phyloP scores from a whole-genome alignment of 2,329 filamentous ascomycete genomes.

The Sporothrix dimorphospora region DNA sequence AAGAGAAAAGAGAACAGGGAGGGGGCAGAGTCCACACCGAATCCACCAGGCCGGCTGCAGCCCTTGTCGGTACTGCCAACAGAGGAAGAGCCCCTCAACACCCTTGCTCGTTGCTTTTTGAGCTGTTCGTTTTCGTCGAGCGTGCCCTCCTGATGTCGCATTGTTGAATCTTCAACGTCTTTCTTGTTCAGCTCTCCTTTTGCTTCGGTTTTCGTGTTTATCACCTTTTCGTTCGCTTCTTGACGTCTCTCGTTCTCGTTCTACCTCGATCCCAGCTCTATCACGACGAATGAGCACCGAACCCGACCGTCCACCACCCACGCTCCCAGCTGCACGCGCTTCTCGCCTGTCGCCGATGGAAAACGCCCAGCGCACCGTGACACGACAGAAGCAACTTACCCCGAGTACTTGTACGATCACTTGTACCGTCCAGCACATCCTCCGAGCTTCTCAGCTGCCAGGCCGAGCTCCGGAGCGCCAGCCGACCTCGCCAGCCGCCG shows the following conservation, averaged over 20 bases:
- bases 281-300: constrained; percentile 2
- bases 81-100: neutral
- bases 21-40: constrained; percentile 14
- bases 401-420: neutral
- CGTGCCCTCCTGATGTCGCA: constrained; percentile 10
- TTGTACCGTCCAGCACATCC: neutral
- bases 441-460: neutral
- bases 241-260: no score
- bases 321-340: neutral
- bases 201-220: neutral
- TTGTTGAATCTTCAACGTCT: constrained; percentile 16
- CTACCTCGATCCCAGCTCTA: no score
- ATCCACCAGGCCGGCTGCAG: constrained; percentile 1
- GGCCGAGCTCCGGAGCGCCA: neutral
- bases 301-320: neutral
- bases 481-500: neutral
- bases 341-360: constrained; percentile 16
- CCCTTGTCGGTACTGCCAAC: neutral
- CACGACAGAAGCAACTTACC: neutral
- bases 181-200: constrained; percentile 16
- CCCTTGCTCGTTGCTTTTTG: constrained; percentile 10
- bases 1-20: neutral
- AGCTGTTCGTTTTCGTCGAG: constrained; percentile 20
- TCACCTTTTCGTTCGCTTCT: neutral
- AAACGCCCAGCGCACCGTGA: neutral